Evolutionary conservation across 768 basidiomycete genomes (phyloP).

Genomic region (Boletus barrowsii): DNA sequence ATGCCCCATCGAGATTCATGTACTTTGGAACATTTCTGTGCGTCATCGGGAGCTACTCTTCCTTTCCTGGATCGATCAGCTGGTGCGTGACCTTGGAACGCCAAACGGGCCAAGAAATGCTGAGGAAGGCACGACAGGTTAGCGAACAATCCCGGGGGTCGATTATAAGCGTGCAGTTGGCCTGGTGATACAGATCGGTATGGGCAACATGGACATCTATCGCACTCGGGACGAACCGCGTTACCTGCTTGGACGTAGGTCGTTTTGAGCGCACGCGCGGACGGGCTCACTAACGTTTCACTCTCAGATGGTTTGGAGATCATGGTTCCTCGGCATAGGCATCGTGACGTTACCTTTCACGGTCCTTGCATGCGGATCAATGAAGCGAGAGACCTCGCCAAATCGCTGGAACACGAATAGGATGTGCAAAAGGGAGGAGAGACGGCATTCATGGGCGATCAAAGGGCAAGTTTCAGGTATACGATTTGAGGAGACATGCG

Average conservation of each 20-base stretch:
- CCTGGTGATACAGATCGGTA: neutral
- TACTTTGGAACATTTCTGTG: conserved; percentile 4
- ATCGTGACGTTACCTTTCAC: neutral
- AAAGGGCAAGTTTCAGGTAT: neutral
- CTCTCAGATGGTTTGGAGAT: neutral
- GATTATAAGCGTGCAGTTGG: neutral
- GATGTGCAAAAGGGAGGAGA: neutral
- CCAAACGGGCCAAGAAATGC: no score
- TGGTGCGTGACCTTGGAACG: neutral
- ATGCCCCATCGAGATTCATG: neutral
- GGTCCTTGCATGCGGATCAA: neutral
- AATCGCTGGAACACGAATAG: neutral
- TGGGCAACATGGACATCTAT: conserved; percentile 2
- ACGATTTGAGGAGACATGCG: conserved; percentile 1
- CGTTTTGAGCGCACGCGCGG: no score
- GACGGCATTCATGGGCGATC: neutral
- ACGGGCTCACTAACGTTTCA: neutral
- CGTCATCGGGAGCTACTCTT: neutral
- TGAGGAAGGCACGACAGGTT: neutral
- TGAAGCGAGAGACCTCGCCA: neutral
- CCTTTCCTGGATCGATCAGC: neutral
- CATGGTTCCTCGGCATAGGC: conserved; percentile 1
- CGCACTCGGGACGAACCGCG: neutral
- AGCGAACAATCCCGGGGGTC: neutral
- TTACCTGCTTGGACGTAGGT: neutral